Percentiles rank a stretch among this genome's conserved stretches.
These are phyloP conservation scores for Dentipellis fragilis DNA, from an alignment of 768 basidiomycete genomes.

Conservation along the genomic window DNA sequence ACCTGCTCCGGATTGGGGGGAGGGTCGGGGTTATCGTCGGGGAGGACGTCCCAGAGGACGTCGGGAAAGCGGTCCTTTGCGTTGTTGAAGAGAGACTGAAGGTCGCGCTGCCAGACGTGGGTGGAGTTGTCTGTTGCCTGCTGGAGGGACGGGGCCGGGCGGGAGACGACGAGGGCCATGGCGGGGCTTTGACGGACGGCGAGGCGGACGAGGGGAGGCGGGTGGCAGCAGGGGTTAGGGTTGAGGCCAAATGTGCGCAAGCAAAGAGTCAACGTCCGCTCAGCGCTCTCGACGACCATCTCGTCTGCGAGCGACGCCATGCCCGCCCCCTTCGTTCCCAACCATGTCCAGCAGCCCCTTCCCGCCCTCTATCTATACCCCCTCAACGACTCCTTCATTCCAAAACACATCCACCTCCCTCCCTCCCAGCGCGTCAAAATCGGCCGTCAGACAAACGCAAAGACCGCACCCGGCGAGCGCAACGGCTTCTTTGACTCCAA, in stretches of 20 bases:
- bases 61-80: conserved; percentile 95
- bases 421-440: conserved; percentile 73
- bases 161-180: neutral
- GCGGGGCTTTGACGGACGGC: too few relatives aligned
- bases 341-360: conserved; percentile 14
- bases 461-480: conserved; percentile 84
- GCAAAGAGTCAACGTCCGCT: too few relatives aligned
- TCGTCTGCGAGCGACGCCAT: neutral
- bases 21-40: conserved; percentile 35
- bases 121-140: conserved; percentile 66
- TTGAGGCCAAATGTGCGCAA: too few relatives aligned
- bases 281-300: neutral
- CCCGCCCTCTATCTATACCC: conserved; percentile 57
- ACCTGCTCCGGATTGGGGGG: conserved; percentile 39
- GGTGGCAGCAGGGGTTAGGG: too few relatives aligned
- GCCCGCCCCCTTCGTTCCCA: conserved; percentile 11
- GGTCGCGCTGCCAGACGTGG: conserved; percentile 68
- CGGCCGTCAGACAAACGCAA: conserved; percentile 91
- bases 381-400: conserved; percentile 87
- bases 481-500: conserved; percentile 98
- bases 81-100: conserved; percentile 63
- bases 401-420: conserved; percentile 83
- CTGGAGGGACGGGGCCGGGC: conserved; percentile 39
- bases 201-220: neutral
- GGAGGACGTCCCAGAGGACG: conserved; percentile 78